Evolutionary conservation across 1,139 yeast species (phyloP).

Genomic region (Torulaspora globosa): DNA sequence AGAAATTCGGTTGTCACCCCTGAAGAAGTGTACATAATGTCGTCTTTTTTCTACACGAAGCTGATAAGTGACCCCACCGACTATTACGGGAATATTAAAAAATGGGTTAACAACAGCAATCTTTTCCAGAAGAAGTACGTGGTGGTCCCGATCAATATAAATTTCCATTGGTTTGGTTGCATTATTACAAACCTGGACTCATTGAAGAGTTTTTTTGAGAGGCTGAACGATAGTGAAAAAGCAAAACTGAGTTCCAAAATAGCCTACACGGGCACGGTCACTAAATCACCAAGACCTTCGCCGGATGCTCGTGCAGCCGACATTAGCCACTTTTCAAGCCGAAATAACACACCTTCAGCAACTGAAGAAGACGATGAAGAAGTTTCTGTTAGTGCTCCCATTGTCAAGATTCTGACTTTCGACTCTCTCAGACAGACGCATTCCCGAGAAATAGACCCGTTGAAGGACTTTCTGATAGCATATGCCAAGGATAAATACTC

Average conservation of each 20-base stretch:
- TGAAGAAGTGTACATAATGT: conserved; percentile 58
- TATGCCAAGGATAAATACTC: conserved; percentile 66
- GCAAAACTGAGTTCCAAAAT: not conserved
- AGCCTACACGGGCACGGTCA: not conserved
- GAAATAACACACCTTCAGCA: conserved; percentile 5
- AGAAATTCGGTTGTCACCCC: conserved; percentile 15
- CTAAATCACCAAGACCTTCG: not conserved
- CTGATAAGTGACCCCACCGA: conserved; percentile 43
- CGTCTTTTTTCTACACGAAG: conserved; percentile 79
- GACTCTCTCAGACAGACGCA: conserved; percentile 73
- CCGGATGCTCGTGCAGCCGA: not conserved
- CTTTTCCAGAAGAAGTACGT: conserved; percentile 58
- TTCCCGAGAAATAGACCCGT: conserved; percentile 48
- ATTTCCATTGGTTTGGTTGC: conserved; percentile 85
- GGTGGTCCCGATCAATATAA: conserved; percentile 77
- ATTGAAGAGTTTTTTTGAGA: conserved; percentile 13
- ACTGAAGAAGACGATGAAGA: conserved; percentile 15
- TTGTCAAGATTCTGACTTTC: conserved; percentile 60
- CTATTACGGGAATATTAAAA: conserved; percentile 60
- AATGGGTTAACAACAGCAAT: conserved; percentile 76
- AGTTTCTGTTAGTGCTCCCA: conserved; percentile 26
- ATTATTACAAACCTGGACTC: conserved; percentile 49
- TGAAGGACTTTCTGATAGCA: conserved; percentile 59
- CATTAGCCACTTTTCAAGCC: conserved; percentile 7
- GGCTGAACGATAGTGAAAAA: conserved; percentile 2